Evolutionary conservation across 371 early-diverging fungal species (phyloP), one percentile per base, ranked within the genome.

Genomic region (Rhizopus delemar): DNA sequence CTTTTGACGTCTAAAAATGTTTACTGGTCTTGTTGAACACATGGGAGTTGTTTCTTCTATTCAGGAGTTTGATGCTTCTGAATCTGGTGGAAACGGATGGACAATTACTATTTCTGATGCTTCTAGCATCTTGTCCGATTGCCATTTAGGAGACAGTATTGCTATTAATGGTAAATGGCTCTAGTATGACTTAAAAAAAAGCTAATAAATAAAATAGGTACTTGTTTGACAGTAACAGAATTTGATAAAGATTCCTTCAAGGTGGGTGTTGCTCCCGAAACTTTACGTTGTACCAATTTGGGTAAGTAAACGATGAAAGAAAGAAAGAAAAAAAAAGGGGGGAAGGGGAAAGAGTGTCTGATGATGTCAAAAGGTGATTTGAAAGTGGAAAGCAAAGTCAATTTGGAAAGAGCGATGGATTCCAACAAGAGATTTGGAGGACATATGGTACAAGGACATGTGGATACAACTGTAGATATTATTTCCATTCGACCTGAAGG

Each of bases 361-460:
- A 22, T 22, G 22, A 22, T 28, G 28, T 13, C 45, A 8, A 16
- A 53, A 88, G 93, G 91, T 41, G 86, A 85, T 2, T 76, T 96
- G 57, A 82, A 87, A 69, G 85, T 83, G 7, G 95, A 93, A 29
- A 80, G 80, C 56, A 81, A 80, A 4, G 95, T 97, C 48, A 98
- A 98, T 72, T 69, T 98, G 59, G 98, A 98, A 71, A 84, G 97
- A 8, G 95, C 94, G n/a, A 86, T 96, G 85, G 84, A 86, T 12
- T 86, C 90, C 4, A 82, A 81, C 28, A 91, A 91, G 46, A 86
- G 97, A 12, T 92, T 95, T 64, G 98, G 98, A 45, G 98, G 98
- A 0, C 98, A 98, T 71, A 88, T 95, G 79, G 98, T 98, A 29
- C 96, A 96, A 72, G 98, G 97, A 5, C 98, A 98, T 69, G 92